These are phyloP conservation scores for Escovopsis sp. DNA, from an alignment of 2,329 filamentous ascomycete genomes.

Conservation along the genomic window DNA sequence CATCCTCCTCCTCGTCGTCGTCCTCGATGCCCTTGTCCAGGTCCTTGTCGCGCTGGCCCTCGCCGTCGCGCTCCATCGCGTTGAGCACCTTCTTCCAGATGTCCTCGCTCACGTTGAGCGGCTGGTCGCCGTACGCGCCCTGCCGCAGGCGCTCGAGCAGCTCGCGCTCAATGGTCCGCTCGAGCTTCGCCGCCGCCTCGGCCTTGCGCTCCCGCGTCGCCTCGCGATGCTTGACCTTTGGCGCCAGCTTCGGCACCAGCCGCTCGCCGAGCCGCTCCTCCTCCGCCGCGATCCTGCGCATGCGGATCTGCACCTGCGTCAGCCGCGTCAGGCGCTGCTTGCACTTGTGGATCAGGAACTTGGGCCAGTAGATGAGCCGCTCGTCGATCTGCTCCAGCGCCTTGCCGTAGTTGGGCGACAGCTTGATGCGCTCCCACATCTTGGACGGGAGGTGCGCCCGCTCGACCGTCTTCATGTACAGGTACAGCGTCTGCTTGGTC, in stretches of 20 bases:
- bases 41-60: conserved; percentile 73
- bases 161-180: conserved; percentile 89
- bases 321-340: conserved; percentile 89
- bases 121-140: conserved; percentile 87
- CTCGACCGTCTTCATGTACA: conserved; percentile 94
- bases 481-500: conserved; percentile 68
- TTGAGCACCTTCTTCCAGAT: conserved; percentile 97
- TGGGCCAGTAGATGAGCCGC: conserved; percentile 82
- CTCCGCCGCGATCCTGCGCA: conserved; percentile 70
- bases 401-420: conserved; percentile 81
- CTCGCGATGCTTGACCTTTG: conserved; percentile 71
- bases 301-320: conserved; percentile 77
- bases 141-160: conserved; percentile 80
- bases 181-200: conserved; percentile 78
- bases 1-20: conserved; percentile 51
- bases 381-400: conserved; percentile 80
- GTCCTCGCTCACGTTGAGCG: conserved; percentile 83
- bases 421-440: conserved; percentile 85
- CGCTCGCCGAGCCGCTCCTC: conserved; percentile 81
- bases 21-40: conserved; percentile 75
- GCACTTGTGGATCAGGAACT: conserved; percentile 85
- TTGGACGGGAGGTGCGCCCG: conserved; percentile 77
- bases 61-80: conserved; percentile 75
- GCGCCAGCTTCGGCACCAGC: conserved; percentile 75
- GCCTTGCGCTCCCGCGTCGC: conserved; percentile 63